phyloP scores from a whole-genome alignment of 257 asterid genomes.

The Solanum appendiculatum region DNA sequence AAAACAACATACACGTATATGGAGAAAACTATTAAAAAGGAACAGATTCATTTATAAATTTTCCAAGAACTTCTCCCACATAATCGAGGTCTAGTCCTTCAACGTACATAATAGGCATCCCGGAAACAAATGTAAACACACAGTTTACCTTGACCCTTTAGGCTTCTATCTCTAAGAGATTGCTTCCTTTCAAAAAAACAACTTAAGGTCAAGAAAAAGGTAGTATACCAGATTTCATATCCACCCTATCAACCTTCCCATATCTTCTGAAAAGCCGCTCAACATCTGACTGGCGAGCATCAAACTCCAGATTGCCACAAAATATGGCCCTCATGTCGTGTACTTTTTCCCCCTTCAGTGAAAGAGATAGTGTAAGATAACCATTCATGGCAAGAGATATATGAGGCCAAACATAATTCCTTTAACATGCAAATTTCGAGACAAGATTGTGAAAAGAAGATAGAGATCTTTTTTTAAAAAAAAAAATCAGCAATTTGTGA shows the following conservation, averaged over 20 bases:
- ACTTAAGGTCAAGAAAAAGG: neutral
- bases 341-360: conserved; percentile 16
- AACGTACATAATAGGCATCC: neutral
- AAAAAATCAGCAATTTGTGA: neutral
- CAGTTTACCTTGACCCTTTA: neutral
- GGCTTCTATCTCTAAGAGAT: neutral
- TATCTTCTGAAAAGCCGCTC: conserved; percentile 82
- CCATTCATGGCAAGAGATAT: neutral
- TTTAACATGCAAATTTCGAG: neutral
- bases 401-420: neutral
- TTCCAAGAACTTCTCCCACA: neutral
- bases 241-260: conserved; percentile 92
- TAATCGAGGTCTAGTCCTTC: neutral
- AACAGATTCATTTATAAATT: neutral
- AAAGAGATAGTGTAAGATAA: neutral
- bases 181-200: neutral
- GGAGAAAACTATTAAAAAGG: neutral
- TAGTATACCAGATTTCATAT: conserved; percentile 74
- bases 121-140: neutral
- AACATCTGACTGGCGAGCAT: conserved; percentile 72
- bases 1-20: neutral
- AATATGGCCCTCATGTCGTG: conserved; percentile 62
- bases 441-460: neutral
- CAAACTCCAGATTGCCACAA: conserved; percentile 89
- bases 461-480: neutral